Evolutionary conservation across 345 rosid species (phyloP), one percentile per base, ranked within the genome.

Genomic region (Bruguiera gymnorhiza): DNA sequence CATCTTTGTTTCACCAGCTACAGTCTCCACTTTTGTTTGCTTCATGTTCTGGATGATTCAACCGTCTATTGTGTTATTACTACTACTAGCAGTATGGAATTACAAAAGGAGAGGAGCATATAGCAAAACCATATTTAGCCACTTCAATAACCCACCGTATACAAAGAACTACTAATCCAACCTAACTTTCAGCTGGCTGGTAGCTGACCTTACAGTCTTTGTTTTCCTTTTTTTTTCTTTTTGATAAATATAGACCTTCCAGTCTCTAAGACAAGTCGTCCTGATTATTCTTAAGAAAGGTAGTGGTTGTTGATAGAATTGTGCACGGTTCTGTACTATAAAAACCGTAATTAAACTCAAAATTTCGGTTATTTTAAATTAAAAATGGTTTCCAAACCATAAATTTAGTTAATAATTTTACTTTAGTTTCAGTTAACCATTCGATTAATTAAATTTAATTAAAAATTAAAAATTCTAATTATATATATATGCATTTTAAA

Each of bases 101-200:
- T 29, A 65, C 30, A 60, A 56, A 61, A 36, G 26, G 19, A 29
- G 23, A 46, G 43, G 64, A 10, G 63, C 6, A 63, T 8, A 64
- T 32, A 73, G 54, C 30, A 39, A 61, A 48, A 29, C 19, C 54
- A 68, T 9, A 36, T 32, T 48, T 39, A 23, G 62, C 63, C 15
- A 68, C 29, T 60, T 57, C 60, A 54, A 60, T n/a, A 16, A 31
- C 68, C 63, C 62, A 59, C 72, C 58, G 46, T 16, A 5, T 4
- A 21, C 10, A 9, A 7, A 34, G 8, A 80, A 65, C 89, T 67
- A 68, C 75, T 65, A 69, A 81, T 83, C 86, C 84, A 75, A 84
- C 86, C 96, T 79, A 86, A 80, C 89, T 71, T 82, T 89, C 89
- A 81, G 70, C 4, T 26, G 54, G 65, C 68, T n/a, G 75, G 63